Conservation (phyloP, 306 rosid species). For the Vicia villosa region DNA sequence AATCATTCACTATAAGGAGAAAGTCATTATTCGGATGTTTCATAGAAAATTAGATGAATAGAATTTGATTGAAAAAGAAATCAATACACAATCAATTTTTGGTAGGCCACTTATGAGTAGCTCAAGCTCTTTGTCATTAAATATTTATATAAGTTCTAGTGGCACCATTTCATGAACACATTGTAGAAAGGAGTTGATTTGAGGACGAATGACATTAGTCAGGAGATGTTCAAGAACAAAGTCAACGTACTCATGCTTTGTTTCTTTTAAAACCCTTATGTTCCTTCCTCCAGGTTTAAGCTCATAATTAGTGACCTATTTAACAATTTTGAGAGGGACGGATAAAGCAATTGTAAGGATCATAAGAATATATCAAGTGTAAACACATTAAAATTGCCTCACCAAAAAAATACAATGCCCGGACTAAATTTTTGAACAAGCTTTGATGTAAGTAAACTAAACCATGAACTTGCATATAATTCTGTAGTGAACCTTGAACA, state of each 20-base stretch:
- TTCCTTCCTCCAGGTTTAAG: constrained; percentile 99
- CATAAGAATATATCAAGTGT: constrained; percentile 11
- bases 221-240: constrained; percentile 93
- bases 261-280: constrained; percentile 94
- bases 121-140: constrained; percentile 92
- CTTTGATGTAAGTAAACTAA: constrained; percentile 19
- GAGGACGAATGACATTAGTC: constrained; percentile 97
- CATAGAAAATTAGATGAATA: too few species aligned
- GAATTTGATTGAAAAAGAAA: too few species aligned
- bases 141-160: constrained; percentile 77
- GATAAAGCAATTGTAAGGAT: constrained; percentile 29
- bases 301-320: constrained; percentile 95
- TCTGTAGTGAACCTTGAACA: too few species aligned
- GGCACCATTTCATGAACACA: constrained; percentile 89
- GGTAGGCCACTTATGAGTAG: too few species aligned
- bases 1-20: too few species aligned
- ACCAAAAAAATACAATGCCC: background rate
- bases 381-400: constrained; percentile 20
- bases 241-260: constrained; percentile 98
- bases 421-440: constrained; percentile 1
- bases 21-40: too few species aligned
- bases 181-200: constrained; percentile 80
- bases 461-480: too few species aligned
- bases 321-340: constrained; percentile 23
- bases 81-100: too few species aligned